These are phyloP conservation scores for Mrakia gelida DNA, from an alignment of 768 basidiomycete species.

Conservation along the genomic window DNA sequence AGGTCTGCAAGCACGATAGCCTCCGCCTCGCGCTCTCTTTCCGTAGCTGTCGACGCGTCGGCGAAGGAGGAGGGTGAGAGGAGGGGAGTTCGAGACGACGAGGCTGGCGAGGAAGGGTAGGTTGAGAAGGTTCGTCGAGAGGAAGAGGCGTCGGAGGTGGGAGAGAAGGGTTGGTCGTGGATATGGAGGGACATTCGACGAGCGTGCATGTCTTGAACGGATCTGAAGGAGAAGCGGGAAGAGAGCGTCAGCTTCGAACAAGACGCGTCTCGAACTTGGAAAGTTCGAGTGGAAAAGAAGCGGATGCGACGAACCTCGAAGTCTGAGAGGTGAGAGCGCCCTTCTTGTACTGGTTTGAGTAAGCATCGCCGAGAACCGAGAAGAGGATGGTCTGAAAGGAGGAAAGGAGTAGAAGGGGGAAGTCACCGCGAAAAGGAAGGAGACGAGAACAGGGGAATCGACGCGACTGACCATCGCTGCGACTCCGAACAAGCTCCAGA, in stretches of 20 bases:
- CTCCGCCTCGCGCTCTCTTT: too few species aligned
- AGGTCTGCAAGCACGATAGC: not conserved
- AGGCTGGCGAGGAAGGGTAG: slow-evolving; percentile 19
- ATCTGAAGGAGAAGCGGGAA: not conserved
- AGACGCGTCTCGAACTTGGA: too few species aligned
- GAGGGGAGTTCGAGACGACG: not conserved
- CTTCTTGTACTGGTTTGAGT: slow-evolving; percentile 21
- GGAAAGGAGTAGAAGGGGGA: not conserved
- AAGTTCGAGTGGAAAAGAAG: not conserved
- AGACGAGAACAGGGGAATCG: slow-evolving; percentile 28
- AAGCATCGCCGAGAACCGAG: slow-evolving; percentile 33
- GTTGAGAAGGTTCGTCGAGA: slow-evolving; percentile 45
- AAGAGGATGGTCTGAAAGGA: slow-evolving; percentile 47
- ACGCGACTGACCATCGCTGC: slow-evolving; percentile 52
- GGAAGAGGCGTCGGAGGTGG: not conserved
- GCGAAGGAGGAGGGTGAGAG: not conserved
- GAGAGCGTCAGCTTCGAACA: not conserved
- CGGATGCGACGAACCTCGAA: slow-evolving; percentile 21
- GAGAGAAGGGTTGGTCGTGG: not conserved
- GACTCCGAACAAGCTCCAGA: slow-evolving; percentile 61
- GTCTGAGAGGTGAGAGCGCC: not conserved
- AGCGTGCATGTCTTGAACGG: not conserved
- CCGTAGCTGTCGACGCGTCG: not conserved
- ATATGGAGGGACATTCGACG: not conserved
- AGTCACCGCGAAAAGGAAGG: not conserved